Base-by-base conservation (phyloP, 1,284 basidiomycete genomes). In the Leccinum subfulvum region DNA sequence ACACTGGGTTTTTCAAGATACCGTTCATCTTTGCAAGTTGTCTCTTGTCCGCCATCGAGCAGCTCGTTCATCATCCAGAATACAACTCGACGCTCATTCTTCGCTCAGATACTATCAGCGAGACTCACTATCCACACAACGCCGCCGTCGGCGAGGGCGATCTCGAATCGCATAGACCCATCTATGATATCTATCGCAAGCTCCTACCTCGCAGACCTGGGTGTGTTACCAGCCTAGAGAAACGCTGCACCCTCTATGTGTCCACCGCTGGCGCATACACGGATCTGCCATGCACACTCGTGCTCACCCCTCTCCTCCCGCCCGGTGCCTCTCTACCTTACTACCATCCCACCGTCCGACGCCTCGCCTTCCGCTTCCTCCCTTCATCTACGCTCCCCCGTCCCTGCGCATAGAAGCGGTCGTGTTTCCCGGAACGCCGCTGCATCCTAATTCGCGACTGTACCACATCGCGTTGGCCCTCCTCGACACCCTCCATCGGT, bases 71-170 rank as follows among this genome's bases (percentile, higher is more conserved):
- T 56, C 91, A 93, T 69, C 92, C 91, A 9, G 91, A 94, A 70
- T 91, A 91, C 74, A 93, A 92, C 71, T 91, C 90, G 0, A 90
- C 91, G 0, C 81, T 93, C 35, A 94, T 94, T 59, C 76, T 94
- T 14, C 85, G 92, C 1, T 89, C 91, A 0, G 89, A 94, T 54
- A 80, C 82, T 1, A 41, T 92, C 10, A 70, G 74, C 3, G 84
- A 90, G 59, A 74, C 75, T 4, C 37, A 16, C 30, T 71, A 70
- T 8, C 65, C 73, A 2, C 69, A 78, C 4, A 63, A 57, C 23
- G 9, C 44, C 7, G 39, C 9, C 23, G 16, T 54, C 18, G 2
- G 3, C 6, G 18, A 47, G 18, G 16, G 63, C 14, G 66, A 77
- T 18, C 86, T 88, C n/a, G 65, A 77, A 11, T 81, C 76, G 0